Base-by-base conservation (phyloP, 208 protist species). In the Trypanosoma avium region DNA sequence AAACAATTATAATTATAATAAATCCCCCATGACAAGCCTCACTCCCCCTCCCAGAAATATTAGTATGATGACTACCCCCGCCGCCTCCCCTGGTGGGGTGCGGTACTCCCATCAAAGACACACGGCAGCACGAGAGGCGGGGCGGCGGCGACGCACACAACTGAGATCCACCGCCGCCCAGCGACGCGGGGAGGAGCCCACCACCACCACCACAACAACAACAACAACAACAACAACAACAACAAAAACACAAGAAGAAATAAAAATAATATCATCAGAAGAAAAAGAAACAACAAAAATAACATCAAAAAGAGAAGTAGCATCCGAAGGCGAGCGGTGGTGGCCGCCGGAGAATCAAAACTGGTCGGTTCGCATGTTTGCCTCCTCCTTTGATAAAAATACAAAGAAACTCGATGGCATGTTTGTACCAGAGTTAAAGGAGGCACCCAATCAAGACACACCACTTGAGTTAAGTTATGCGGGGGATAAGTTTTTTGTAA, bases 371-470 rank as follows among this genome's bases (percentile, higher is more conserved):
- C 75, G 67, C 49, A 94, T 91, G 84, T 88, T 89, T 54, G 69
- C 73, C 33, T 84, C 79, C 4, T 60, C 72, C 3, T 83, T 84
- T 38, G 83, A 94, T 67, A 80, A 80, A 53, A 89, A 92, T 67
- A 92, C 87, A 57, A 78, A 82, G 63, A 83, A 79, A 62, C 47
- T 81, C 19, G 85, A 94, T 43, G 89, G 89, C 54, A 92, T 95
- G 85, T 86, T 81, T 61, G 86, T 92, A 66, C 86, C 86, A 2
- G 85, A 95, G 71, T 27, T 95, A 58, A 92, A 83, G 74, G 74
- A 86, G 50, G 74, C 88, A 24, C 57, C 60, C 12, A 73, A 74
- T 29, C 89, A 65, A 6, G 73, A 87, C 27, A 79, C 54, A 46
- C 89, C 89, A 46, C 57, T 80, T n/a, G 86, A 87, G 61, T 56